Conservation (phyloP, 805 yeast genomes). For the Candida mattraensis region DNA sequence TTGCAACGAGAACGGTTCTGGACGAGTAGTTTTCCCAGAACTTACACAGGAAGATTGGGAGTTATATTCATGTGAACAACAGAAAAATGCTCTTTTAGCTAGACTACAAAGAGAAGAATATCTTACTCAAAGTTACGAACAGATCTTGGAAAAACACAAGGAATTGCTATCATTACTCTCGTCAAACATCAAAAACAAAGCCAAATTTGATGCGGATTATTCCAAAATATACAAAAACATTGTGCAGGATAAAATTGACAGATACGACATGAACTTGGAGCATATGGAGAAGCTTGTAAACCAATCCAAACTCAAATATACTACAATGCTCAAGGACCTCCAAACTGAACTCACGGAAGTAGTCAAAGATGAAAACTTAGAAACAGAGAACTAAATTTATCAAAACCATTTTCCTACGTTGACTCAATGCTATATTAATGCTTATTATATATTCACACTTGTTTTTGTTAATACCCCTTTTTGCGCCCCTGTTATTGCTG, state of each 20-base stretch:
- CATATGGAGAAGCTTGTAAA: conserved; percentile 10
- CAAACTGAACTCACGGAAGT: conserved; percentile 7
- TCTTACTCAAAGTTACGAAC: conserved; percentile 28
- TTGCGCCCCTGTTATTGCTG: too few relatives aligned
- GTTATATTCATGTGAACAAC: conserved; percentile 22
- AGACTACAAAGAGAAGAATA: conserved; percentile 37
- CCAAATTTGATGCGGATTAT: conserved; percentile 21
- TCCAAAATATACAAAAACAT: conserved; percentile 16
- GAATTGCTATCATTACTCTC: conserved; percentile 26
- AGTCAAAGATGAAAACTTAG: conserved; percentile 2
- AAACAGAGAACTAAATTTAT: conserved; percentile 2
- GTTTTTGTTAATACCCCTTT: too few relatives aligned
- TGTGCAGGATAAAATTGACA: conserved; percentile 12
- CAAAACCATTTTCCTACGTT: too few relatives aligned
- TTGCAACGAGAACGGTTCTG: background rate
- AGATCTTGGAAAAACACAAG: conserved; percentile 28
- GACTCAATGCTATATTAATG: too few relatives aligned
- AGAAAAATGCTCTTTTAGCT: conserved; percentile 28
- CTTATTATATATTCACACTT: too few relatives aligned
- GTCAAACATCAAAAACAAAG: conserved; percentile 17
- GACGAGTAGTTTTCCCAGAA: conserved; percentile 4
- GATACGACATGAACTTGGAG: conserved; percentile 16
- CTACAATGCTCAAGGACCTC: conserved; percentile 8
- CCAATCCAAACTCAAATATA: conserved; percentile 12
- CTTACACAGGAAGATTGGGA: conserved; percentile 17